Base-by-base conservation (phyloP, 805 yeast genomes). In the Cyberlindnera euphorbiae region DNA sequence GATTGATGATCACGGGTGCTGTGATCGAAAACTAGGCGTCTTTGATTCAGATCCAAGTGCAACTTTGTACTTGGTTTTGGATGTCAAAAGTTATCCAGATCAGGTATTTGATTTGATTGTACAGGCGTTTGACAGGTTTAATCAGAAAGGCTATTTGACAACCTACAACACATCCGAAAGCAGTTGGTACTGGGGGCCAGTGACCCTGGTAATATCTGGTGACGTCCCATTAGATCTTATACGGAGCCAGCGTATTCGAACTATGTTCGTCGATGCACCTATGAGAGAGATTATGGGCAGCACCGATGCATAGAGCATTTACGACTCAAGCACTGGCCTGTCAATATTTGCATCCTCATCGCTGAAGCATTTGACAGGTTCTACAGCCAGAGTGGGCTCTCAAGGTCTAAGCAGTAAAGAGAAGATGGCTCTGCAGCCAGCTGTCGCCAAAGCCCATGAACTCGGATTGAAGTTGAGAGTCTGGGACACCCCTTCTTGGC, bases 401-500 rank as follows among this genome's bases (percentile, higher is more conserved):
- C 39, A 23, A 11, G 53, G 67, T 2, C 58, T 76, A 26, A 56
- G 54, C 16, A 42, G 41, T 1, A 47, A 47, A 1, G 75, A 74
- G 39, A 38, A 49, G 12, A 39, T 28, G 8, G 45, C 44, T 18
- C 55, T 74, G 15, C 57, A 59, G 8, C 33, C 6, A 1, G 32
- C 35, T 6, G 42, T 59, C 12, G 37, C 41, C 4, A 36, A 39
- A 12, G 79, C 84, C 2, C 85, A 79, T 46, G 49, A 56, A 3
- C 40, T 59, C 32, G 74, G 75, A 10, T 49, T 81, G 27, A 65
- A 68, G 45, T 73, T 85, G 0, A 62, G 90, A 38, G 62, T 81
- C 21, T 82, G 89, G 89, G 88, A 79, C 14, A 77, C 77, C 8
- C 79, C 85, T 1, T 64, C 64, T 34, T 81, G 87, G 87, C 88